Evolutionary conservation across 2,329 filamentous ascomycete species (phyloP), one percentile per base, ranked within the genome.

Genomic region (Passalora sequoiae): DNA sequence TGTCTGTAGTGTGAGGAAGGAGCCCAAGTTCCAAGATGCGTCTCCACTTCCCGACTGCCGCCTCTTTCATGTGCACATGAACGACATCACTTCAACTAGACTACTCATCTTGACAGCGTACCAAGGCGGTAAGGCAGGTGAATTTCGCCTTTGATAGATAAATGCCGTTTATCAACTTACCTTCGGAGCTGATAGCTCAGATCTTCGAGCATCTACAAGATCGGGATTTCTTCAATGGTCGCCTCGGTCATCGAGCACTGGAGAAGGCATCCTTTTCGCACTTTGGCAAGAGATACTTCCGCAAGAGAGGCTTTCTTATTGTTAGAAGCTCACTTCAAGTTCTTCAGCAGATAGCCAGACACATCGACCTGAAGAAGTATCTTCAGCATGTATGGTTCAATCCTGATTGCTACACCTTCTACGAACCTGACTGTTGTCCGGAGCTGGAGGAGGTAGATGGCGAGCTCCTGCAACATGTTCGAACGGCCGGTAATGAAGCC

Each of bases 301-400:
- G 60, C 19, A 63, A 63, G 46, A 61, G 57, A 43, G 60, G 60
- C 20, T 63, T 54, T 44, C 51, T 63, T 46, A 47, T 63, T 44
- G 59, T 56, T 3, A 51, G 46, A 10, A 38, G 44, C 1, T 55
- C 53, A 22, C 42, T 63, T 4, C 22, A 47, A 6, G 54, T 58
- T 5, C 46, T 63, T 2, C 36, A 47, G 16, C 19, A 36, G 1
- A 52, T 63, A 19, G 47, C 57, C 3, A 30, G 46, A 2, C 56
- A 62, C 29, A 20, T 51, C 13, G 49, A 55, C n/a, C 49, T 63
- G 3, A 28, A 46, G 3, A 51, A 55, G 6, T 53, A 57, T 36
- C 51, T 59, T 8, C 55, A 61, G 29, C 60, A 63, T 40, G 40
- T 63, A 15, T 63, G 60, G 60, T 59, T 62, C 53, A 63, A 62